Evolutionary conservation across 2,329 filamentous ascomycete species (phyloP).

Genomic region (Diplodia seriata): DNA sequence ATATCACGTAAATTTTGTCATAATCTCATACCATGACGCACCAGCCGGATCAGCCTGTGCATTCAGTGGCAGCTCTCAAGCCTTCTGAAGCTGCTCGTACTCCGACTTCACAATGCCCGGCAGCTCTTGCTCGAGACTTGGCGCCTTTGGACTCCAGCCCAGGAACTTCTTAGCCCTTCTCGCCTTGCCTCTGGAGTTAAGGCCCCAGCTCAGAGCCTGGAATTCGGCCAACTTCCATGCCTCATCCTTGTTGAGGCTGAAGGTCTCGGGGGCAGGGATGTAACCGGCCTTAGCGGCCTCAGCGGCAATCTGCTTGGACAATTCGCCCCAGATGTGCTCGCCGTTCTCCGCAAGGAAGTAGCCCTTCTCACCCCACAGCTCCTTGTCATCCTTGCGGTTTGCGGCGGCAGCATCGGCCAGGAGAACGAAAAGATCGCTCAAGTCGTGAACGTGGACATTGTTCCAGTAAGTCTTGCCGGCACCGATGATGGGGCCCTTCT

Average conservation of each 20-base stretch:
- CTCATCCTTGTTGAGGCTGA: conserved; percentile 22
- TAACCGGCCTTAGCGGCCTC: conserved; percentile 53
- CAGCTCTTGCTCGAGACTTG: conserved; percentile 26
- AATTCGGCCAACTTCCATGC: conserved; percentile 23
- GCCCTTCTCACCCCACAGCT: conserved; percentile 65
- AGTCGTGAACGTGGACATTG: conserved; percentile 65
- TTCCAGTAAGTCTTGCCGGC: conserved; percentile 66
- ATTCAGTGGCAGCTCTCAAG: not conserved
- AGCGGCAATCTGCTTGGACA: conserved; percentile 50
- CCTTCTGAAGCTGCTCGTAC: conserved; percentile 26
- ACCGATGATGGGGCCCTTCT: conserved; percentile 62
- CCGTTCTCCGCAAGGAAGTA: conserved; percentile 74
- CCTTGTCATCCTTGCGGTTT: conserved; percentile 43
- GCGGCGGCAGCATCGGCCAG: conserved; percentile 65
- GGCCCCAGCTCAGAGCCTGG: conserved; percentile 18
- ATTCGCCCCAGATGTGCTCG: conserved; percentile 67
- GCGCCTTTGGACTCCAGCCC: conserved; percentile 63
- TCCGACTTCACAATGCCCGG: conserved; percentile 20
- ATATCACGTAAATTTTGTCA: not conserved
- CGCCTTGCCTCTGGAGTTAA: conserved; percentile 56
- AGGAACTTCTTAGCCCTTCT: conserved; percentile 63
- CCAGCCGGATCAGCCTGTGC: not conserved
- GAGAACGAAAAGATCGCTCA: conserved; percentile 61
- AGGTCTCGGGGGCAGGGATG: conserved; percentile 2
- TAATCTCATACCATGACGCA: not conserved